A percentile compares a stretch with the other conserved stretches of the same genome.
Conservation (phyloP, 192 early-diverging fungal genomes). For the Coemansia biformis region DNA sequence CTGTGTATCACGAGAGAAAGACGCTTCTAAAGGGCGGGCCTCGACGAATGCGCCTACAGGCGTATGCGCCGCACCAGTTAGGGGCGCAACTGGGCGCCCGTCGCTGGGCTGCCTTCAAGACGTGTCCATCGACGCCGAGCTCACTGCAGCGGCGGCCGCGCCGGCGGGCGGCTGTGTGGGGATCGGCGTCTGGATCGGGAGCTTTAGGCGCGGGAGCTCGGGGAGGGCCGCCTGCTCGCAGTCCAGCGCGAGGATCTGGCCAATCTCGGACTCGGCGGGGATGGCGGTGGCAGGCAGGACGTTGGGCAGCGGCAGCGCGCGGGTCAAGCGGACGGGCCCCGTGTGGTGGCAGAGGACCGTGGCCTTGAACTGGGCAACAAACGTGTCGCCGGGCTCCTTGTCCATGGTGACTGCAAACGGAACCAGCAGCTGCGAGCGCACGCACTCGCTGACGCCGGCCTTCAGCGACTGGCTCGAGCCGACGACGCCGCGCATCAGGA, state of each 20-base stretch:
- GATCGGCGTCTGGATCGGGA: constrained; percentile 21
- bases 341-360: constrained; percentile 60
- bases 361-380: constrained; percentile 71
- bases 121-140: constrained; percentile 23
- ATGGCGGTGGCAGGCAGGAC: constrained; percentile 67
- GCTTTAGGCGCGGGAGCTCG: constrained; percentile 41
- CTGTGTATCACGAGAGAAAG: no score
- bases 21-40: no score
- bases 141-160: neutral
- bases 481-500: constrained; percentile 54
- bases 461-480: constrained; percentile 25
- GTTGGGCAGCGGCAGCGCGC: constrained; percentile 63
- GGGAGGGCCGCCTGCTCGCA: constrained; percentile 28
- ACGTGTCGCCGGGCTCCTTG: constrained; percentile 39
- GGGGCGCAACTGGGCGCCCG: no score
- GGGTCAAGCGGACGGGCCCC: constrained; percentile 65
- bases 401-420: constrained; percentile 61
- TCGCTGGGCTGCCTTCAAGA: constrained; percentile 6
- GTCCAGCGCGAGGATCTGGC: constrained; percentile 41
- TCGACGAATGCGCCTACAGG: no score
- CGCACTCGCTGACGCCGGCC: constrained; percentile 67
- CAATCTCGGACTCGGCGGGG: constrained; percentile 37
- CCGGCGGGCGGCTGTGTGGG: constrained; percentile 4
- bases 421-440: constrained; percentile 58
- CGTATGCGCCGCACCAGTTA: no score